Percentiles rank a stretch among this genome's conserved stretches.
phyloP scores from a whole-genome alignment of 306 rosid genomes.

The Myrica gale region DNA sequence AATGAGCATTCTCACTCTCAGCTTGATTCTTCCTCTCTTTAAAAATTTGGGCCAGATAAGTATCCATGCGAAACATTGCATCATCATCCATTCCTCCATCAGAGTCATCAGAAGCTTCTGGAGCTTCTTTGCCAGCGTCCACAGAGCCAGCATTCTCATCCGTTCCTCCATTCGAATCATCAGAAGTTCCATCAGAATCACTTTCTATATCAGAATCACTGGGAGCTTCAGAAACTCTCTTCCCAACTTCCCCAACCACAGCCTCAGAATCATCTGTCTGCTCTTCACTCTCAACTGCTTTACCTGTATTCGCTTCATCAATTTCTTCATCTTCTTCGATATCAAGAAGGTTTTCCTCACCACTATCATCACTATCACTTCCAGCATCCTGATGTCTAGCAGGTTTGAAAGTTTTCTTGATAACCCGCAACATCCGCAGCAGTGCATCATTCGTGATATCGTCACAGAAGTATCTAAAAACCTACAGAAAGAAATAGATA shows the following conservation, averaged over 20 bases:
- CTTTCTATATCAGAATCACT: conserved; percentile 87
- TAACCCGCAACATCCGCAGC: conserved; percentile 75
- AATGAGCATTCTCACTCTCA: conserved; percentile 82
- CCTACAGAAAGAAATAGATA: conserved; percentile 45
- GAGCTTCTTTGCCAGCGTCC: conserved; percentile 41
- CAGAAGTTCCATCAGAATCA: conserved; percentile 93
- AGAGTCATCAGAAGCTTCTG: conserved; percentile 80
- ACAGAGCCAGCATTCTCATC: conserved; percentile 90
- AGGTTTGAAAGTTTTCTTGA: conserved; percentile 73
- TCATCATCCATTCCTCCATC: conserved; percentile 99
- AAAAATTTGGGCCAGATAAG: conserved; percentile 76
- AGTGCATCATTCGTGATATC: conserved; percentile 72
- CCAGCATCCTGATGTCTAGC: conserved; percentile 69
- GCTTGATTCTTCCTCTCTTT: conserved; percentile 75
- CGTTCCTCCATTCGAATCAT: conserved; percentile 91
- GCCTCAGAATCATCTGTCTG: conserved; percentile 85
- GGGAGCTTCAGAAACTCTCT: conserved; percentile 53
- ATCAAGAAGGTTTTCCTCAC: conserved; percentile 61
- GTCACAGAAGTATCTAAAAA: conserved; percentile 72
- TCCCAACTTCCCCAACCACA: conserved; percentile 47
- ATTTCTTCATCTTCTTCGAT: conserved; percentile 80
- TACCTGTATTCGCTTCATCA: conserved; percentile 69
- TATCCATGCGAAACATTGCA: conserved; percentile 90
- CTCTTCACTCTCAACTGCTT: conserved; percentile 79
- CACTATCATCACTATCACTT: conserved; percentile 49